Conservation (phyloP, 176 grass and related monocot species). For the Pharus latifolius region DNA sequence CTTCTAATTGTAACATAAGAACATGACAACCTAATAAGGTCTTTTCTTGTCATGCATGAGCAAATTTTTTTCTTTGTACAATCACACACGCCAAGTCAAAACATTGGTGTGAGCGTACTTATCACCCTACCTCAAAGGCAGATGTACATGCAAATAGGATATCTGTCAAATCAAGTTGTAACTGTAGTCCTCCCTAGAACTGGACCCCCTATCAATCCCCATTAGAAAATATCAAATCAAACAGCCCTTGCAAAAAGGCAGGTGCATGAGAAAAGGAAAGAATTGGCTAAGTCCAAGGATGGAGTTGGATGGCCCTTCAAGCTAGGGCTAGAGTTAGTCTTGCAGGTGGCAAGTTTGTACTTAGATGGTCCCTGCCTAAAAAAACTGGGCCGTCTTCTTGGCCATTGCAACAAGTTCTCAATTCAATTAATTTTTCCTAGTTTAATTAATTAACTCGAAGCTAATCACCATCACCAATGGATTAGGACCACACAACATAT, state of each 20-base stretch:
- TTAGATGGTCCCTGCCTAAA: slow-evolving; percentile 9
- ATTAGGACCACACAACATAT: slow-evolving; percentile 38
- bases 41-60: too few species aligned
- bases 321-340: slow-evolving; percentile 32
- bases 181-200: slow-evolving; percentile 28
- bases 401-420: slow-evolving; percentile 39
- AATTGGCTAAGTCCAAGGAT: slow-evolving; percentile 49
- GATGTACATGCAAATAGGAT: slow-evolving; percentile 20
- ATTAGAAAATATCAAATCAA: slow-evolving; percentile 37
- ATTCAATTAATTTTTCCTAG: slow-evolving; percentile 11
- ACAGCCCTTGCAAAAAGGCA: neutral
- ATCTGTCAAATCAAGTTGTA: slow-evolving; percentile 22
- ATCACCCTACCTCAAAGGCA: slow-evolving; percentile 23
- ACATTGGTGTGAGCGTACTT: slow-evolving; percentile 27
- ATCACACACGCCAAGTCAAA: slow-evolving; percentile 24
- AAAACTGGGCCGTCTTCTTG: slow-evolving; percentile 9
- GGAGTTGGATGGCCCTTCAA: slow-evolving; percentile 41
- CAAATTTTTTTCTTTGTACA: too few species aligned
- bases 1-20: too few species aligned
- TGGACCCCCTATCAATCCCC: slow-evolving; percentile 24
- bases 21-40: too few species aligned
- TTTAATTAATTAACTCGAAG: slow-evolving; percentile 13
- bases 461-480: slow-evolving; percentile 33
- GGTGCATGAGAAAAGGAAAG: slow-evolving; percentile 7
- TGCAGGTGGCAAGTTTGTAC: slow-evolving; percentile 34